Base-by-base conservation (phyloP, 345 rosid genomes). In the Melaleuca alternifolia region DNA sequence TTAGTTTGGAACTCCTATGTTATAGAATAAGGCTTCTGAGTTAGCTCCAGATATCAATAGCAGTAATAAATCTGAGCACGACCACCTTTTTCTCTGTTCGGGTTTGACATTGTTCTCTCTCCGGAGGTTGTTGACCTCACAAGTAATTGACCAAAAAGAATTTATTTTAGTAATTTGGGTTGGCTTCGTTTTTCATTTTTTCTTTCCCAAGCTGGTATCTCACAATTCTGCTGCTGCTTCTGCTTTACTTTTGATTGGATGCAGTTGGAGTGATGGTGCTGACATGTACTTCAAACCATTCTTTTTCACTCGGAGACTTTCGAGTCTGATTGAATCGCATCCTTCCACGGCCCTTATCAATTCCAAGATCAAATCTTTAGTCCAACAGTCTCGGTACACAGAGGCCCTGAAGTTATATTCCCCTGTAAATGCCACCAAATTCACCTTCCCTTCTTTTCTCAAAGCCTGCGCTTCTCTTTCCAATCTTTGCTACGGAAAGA, bases 391-490 rank as follows among this genome's bases (percentile, higher is more conserved):
- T 54, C 91, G 85, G 53, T 85, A 88, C 90, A 28, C 86, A 51
- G 90, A 92, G 85, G 96, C 95, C 88, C 89, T 94, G 85, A 88
- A 91, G 83, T 54, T 92, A 33, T 93, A 91, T 92, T 89, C 92
- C 84, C 94, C 93, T 10, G 87, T 85, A 11, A 85, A 46, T 3
- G 86, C 91, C 79, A 88, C 93, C 61, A 87, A 86, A 79, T 95
- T 93, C 93, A 88, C 92, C 84, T 95, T 89, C 86, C 97, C 97
- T 85, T 93, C 95, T 57, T 93, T 95, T 83, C 94, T 95, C 85
- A 95, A 93, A 85, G 97, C 94, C 88, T 93, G 94, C 84, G 91
- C 93, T 85, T 90, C 75, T 85, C 92, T 91, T 37, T 82, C 91
- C 11, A 87, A 88, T 33, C 92, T 95, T 81, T 44, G 44, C 54